These are phyloP conservation scores for Phaeophleospora eucalypticola DNA, from an alignment of 2,329 filamentous ascomycete species.

Conservation along the genomic window DNA sequence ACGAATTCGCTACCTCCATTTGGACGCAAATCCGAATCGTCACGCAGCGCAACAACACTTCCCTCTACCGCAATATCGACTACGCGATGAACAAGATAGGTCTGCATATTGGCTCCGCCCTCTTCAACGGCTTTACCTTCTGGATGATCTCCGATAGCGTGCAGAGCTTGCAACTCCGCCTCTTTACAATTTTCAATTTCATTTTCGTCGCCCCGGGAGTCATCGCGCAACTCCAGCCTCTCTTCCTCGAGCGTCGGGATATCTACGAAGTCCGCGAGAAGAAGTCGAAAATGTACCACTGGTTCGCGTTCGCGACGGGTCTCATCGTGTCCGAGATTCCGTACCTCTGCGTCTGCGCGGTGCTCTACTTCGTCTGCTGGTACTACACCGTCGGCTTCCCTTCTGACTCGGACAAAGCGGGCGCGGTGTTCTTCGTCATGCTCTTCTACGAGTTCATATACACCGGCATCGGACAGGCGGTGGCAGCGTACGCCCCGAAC, in stretches of 20 bases:
- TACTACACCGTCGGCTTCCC: constrained; percentile 44
- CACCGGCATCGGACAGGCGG: constrained; percentile 53
- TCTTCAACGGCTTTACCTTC: constrained; percentile 50
- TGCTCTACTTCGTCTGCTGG: constrained; percentile 45
- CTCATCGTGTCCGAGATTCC: constrained; percentile 69
- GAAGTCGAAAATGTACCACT: constrained; percentile 68
- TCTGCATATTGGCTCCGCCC: constrained; percentile 49
- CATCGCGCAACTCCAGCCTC: constrained; percentile 56
- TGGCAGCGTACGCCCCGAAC: constrained; percentile 44
- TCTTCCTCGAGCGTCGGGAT: constrained; percentile 55
- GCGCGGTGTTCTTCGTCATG: constrained; percentile 42
- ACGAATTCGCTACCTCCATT: constrained; percentile 44
- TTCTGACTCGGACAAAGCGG: constrained; percentile 42
- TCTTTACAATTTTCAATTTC: constrained; percentile 35
- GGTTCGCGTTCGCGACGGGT: constrained; percentile 66
- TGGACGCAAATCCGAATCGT: constrained; percentile 40
- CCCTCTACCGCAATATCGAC: constrained; percentile 62
- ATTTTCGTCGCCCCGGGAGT: constrained; percentile 41
- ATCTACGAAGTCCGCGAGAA: constrained; percentile 58
- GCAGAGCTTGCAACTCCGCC: constrained; percentile 36
- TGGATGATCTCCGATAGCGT: constrained; percentile 38
- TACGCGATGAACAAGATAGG: constrained; percentile 63
- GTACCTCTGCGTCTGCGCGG: constrained; percentile 58
- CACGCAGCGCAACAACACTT: constrained; percentile 49
- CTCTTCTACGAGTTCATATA: constrained; percentile 58